phyloP scores from a whole-genome alignment of 257 asterid species.

The Thymus quinquecostatus region DNA sequence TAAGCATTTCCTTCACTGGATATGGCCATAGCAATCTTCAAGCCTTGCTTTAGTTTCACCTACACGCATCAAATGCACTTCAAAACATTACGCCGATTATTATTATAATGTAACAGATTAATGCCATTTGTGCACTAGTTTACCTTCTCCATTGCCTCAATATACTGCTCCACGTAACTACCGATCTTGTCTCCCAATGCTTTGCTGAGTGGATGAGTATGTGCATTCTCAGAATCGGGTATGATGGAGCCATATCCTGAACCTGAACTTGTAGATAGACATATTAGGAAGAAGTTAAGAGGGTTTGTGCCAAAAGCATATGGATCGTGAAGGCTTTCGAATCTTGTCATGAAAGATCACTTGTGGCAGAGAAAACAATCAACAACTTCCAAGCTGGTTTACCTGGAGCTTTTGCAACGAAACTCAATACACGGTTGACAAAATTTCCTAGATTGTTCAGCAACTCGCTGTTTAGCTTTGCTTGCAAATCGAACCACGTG shows the following conservation, averaged over 20 bases:
- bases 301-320: background rate
- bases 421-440: constrained; percentile 87
- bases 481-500: constrained; percentile 91
- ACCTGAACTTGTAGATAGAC: constrained; percentile 42
- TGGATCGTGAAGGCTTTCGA: background rate
- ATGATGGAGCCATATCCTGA: constrained; percentile 82
- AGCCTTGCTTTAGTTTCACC: constrained; percentile 93
- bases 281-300: background rate
- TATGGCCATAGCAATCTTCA: constrained; percentile 82
- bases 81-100: constrained; percentile 6
- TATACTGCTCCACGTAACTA: constrained; percentile 59
- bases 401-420: constrained; percentile 89
- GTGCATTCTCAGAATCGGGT: constrained; percentile 70
- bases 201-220: constrained; percentile 67
- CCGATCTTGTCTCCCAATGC: constrained; percentile 74
- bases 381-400: constrained; percentile 10
- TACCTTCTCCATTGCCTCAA: constrained; percentile 95
- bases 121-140: constrained; percentile 21
- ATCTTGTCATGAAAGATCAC: background rate
- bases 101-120: constrained; percentile 8
- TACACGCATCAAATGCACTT: constrained; percentile 30
- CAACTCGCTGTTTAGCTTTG: constrained; percentile 80
- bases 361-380: constrained; percentile 19
- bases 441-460: constrained; percentile 86
- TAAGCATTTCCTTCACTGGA: constrained; percentile 92